Percentiles rank a stretch among this genome's conserved stretches.
phyloP scores from a whole-genome alignment of 495 filamentous ascomycete genomes.

The Thermochaetoides thermophila region DNA sequence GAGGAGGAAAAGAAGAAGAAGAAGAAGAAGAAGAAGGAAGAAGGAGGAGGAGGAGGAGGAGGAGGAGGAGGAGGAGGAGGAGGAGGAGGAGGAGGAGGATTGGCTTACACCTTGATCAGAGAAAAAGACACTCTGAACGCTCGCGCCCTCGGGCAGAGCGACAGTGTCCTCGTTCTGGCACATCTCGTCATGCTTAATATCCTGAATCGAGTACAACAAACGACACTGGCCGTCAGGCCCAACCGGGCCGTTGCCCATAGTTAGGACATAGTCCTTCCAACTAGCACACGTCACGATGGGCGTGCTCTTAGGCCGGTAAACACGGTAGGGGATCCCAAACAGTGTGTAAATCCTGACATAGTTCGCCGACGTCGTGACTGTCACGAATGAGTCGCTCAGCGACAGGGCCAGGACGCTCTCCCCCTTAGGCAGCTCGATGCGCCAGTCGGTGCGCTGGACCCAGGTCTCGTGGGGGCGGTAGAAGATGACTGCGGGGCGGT shows the following conservation, averaged over 20 bases:
- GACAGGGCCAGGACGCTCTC: constrained; percentile 77
- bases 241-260: constrained; percentile 81
- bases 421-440: constrained; percentile 63
- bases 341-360: constrained; percentile 89
- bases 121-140: constrained; percentile 74
- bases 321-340: constrained; percentile 73
- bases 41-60: too few species aligned
- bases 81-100: not conserved
- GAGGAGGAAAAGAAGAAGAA: constrained; percentile 10
- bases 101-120: constrained; percentile 63
- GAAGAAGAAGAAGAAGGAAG: not conserved
- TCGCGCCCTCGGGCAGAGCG: constrained; percentile 56
- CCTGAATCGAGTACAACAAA: constrained; percentile 78
- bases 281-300: constrained; percentile 84
- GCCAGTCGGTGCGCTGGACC: constrained; percentile 84
- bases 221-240: constrained; percentile 57
- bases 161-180: constrained; percentile 86
- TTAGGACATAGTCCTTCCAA: constrained; percentile 88
- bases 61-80: not conserved
- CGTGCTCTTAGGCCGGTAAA: constrained; percentile 79
- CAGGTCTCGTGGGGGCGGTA: constrained; percentile 96
- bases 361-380: constrained; percentile 66
- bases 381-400: constrained; percentile 80
- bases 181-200: constrained; percentile 83
- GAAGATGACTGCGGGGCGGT: constrained; percentile 68